Percentiles rank a stretch among this genome's conserved stretches.
Evolutionary conservation across 2,329 filamentous ascomycete genomes (phyloP).

Genomic region (Didymella sp.): DNA sequence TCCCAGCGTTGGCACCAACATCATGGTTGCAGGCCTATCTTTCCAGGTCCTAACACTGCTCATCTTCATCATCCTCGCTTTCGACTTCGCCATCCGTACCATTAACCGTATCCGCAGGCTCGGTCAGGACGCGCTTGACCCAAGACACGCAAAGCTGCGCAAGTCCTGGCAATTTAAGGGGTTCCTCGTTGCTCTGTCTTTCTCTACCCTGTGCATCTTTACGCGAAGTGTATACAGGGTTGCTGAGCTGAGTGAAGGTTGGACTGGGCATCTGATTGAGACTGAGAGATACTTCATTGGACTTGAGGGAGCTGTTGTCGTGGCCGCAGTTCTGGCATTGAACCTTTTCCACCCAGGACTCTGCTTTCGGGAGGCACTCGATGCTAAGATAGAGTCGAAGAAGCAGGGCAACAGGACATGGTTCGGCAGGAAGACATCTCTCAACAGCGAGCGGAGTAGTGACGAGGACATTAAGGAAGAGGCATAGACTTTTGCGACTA

Average conservation of each 20-base stretch:
- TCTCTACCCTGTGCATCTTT: slow-evolving; percentile 69
- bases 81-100: slow-evolving; percentile 51
- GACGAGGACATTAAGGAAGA: slow-evolving; percentile 7
- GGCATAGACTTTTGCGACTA: background rate
- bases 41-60: slow-evolving; percentile 55
- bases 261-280: slow-evolving; percentile 64
- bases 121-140: slow-evolving; percentile 36
- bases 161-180: slow-evolving; percentile 56
- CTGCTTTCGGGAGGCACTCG: slow-evolving; percentile 46
- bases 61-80: slow-evolving; percentile 51
- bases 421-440: slow-evolving; percentile 29
- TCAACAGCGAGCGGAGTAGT: slow-evolving; percentile 14
- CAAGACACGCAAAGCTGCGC: slow-evolving; percentile 34
- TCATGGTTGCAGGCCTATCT: slow-evolving; percentile 56
- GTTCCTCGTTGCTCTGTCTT: slow-evolving; percentile 62
- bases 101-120: slow-evolving; percentile 27
- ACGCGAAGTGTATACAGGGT: slow-evolving; percentile 70
- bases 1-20: slow-evolving; percentile 50
- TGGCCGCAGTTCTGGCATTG: slow-evolving; percentile 42
- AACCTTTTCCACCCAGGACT: slow-evolving; percentile 48
- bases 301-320: slow-evolving; percentile 46
- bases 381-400: slow-evolving; percentile 13
- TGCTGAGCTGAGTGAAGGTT: slow-evolving; percentile 70
- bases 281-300: slow-evolving; percentile 51
- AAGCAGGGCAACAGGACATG: slow-evolving; percentile 18